A percentile compares a stretch with the other conserved stretches of the same genome.
Evolutionary conservation across 1,284 basidiomycete species (phyloP).

Genomic region (Puccinia triticina): DNA sequence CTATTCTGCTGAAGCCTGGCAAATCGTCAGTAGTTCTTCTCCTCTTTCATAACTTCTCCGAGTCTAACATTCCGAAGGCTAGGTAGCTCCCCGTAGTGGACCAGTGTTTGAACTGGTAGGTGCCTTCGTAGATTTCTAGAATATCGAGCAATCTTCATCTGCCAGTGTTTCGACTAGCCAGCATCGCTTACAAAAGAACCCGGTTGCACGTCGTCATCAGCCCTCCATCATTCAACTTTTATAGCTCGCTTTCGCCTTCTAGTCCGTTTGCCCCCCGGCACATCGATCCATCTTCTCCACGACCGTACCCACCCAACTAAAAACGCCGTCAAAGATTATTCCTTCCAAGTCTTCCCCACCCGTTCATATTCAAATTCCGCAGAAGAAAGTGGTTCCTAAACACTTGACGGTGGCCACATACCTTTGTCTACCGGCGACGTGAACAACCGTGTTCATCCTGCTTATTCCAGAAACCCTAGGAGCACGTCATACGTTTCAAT

Average conservation of each 20-base stretch:
- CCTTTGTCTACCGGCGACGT: background rate
- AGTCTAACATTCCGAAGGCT: background rate
- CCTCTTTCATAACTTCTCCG: background rate
- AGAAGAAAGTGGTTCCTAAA: background rate
- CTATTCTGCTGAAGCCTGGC: slow-evolving; percentile 16
- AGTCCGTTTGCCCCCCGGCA: background rate
- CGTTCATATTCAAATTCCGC: background rate
- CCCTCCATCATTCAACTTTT: background rate
- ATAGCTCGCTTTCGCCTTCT: background rate
- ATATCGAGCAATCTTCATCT: slow-evolving; percentile 26
- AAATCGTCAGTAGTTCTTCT: slow-evolving; percentile 21
- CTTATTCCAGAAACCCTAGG: slow-evolving; percentile 1
- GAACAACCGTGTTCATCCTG: background rate
- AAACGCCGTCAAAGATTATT: too few species aligned
- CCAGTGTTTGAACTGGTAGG: slow-evolving; percentile 5
- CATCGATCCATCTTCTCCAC: background rate
- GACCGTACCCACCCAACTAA: background rate
- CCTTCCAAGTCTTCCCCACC: background rate
- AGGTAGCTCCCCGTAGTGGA: slow-evolving; percentile 15
- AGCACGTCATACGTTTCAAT: background rate
- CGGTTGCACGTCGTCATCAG: background rate
- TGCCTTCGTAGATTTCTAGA: background rate
- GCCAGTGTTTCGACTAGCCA: background rate
- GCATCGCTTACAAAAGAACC: background rate
- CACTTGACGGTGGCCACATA: background rate